Percentiles rank a stretch among this genome's conserved stretches.
Evolutionary conservation across 192 early-diverging fungal genomes (phyloP).

Genomic region (Pilaira anomala): DNA sequence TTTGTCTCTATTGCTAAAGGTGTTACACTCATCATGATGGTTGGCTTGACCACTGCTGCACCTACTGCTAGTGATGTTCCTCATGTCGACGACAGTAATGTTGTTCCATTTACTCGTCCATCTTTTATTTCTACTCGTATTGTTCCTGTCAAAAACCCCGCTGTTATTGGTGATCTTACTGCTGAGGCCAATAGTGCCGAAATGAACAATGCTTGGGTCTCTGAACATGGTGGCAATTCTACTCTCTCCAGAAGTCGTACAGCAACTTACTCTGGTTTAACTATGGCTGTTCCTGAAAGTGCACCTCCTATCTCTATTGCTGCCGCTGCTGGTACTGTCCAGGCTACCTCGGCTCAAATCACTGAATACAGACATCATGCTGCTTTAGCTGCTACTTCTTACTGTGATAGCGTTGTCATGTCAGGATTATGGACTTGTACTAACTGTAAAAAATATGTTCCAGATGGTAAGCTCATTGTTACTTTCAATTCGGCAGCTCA

Average conservation of each 20-base stretch:
- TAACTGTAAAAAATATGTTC: neutral
- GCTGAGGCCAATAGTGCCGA: neutral
- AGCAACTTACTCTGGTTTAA: neutral
- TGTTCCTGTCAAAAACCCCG: neutral
- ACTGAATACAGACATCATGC: neutral
- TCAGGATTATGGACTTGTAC: neutral
- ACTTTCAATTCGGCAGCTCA: neutral
- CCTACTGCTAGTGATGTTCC: neutral
- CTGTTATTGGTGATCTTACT: neutral
- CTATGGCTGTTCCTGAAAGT: neutral
- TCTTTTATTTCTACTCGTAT: neutral
- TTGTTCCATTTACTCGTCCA: neutral
- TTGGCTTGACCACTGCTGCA: neutral
- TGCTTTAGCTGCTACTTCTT: neutral
- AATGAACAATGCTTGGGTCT: neutral
- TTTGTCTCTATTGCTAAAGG: slow-evolving; percentile 3
- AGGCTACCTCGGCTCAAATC: neutral
- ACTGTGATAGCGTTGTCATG: slow-evolving; percentile 2
- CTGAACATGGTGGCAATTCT: neutral
- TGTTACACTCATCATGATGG: neutral
- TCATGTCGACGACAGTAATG: neutral
- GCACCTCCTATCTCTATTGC: neutral
- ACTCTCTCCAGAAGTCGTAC: too few relatives aligned
- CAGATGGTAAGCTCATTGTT: slow-evolving; percentile 6
- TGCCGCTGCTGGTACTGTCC: neutral